Evolutionary conservation across 2,329 filamentous ascomycete genomes (phyloP), one percentile per base, ranked within the genome.

Genomic region (Pseudohalonectria lignicola): DNA sequence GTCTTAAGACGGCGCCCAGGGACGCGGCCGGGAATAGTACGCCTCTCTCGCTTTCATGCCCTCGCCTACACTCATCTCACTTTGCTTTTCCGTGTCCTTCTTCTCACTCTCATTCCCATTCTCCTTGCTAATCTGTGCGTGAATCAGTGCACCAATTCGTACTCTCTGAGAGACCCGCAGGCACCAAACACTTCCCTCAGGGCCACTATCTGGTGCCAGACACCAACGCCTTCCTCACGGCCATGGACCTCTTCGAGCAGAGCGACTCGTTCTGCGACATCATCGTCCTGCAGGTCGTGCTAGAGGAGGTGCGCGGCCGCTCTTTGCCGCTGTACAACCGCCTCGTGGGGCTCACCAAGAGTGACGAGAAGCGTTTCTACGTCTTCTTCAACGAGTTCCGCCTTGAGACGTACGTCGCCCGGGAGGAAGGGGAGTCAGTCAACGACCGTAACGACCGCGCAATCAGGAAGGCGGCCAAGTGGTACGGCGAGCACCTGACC

Each of bases 371-470:
- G 68, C 79, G 90, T 39, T 96, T 94, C 57, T 95, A 96, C 54
- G 86, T 98, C 37, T 98, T 98, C 59, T 96, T 96, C 74, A 98
- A 98, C 58, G 92, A 98, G 52, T 98, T 98, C 55, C 76, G 90
- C 37, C 68, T 88, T 29, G 93, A 98, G 59, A 98, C 92, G 0
- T 84, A 94, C 53, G 76, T 95, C 34, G 64, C 73, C 20, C 74
- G 92, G 44, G 73, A 79, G 16, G 60, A 71, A 20, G 36, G 30
- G 3, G 36, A 98, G 64, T 82, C 76, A 3, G 92, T 98, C 61
- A 98, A 98, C 56, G 92, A 98, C 57, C 76, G 92, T 39, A 98
- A 98, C 53, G 93, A 98, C 57, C 79, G 88, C 44, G 87, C 92
- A 32, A 86, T 98, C 21, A 74, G 92, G 34, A 76, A 72, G 49